Evolutionary conservation across 2,329 filamentous ascomycete species (phyloP).

Genomic region (Cytospora paraplurivora): DNA sequence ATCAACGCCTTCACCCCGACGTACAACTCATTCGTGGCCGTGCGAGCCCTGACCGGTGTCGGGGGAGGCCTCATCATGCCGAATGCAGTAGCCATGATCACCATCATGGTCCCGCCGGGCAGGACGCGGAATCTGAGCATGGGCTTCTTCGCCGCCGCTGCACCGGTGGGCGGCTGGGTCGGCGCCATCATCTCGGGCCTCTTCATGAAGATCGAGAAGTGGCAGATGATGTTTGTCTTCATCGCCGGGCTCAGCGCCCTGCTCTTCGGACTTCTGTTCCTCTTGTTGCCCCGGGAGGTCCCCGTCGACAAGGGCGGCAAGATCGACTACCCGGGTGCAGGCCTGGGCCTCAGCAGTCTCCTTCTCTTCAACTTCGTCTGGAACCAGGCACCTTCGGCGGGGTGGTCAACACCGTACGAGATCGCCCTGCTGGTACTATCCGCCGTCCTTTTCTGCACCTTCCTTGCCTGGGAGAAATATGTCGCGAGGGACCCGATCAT

Average conservation of each 20-base stretch:
- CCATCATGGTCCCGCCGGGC: conserved; percentile 50
- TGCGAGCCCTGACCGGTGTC: conserved; percentile 51
- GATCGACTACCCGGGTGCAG: conserved; percentile 45
- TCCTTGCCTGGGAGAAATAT: conserved; percentile 47
- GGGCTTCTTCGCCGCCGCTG: conserved; percentile 49
- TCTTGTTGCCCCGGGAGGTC: conserved; percentile 33
- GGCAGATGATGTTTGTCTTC: conserved; percentile 47
- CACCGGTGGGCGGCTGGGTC: conserved; percentile 49
- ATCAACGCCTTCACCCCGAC: conserved; percentile 47
- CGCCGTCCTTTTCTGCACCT: conserved; percentile 34
- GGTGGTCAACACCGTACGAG: conserved; percentile 47
- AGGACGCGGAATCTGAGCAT: conserved; percentile 47
- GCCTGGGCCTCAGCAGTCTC: conserved; percentile 43
- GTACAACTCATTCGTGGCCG: conserved; percentile 45
- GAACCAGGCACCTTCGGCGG: conserved; percentile 51
- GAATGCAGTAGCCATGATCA: conserved; percentile 53
- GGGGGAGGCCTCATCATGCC: conserved; percentile 55
- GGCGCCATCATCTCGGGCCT: conserved; percentile 45
- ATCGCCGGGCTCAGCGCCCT: conserved; percentile 35
- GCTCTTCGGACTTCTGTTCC: conserved; percentile 27
- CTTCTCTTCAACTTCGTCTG: conserved; percentile 54
- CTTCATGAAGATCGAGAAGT: conserved; percentile 40
- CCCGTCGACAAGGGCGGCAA: conserved; percentile 41
- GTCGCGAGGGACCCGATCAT: conserved; percentile 46
- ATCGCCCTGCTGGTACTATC: conserved; percentile 44